Evolutionary conservation across 1,139 yeast genomes (phyloP).

Genomic region (Diutina scorzettiae): DNA sequence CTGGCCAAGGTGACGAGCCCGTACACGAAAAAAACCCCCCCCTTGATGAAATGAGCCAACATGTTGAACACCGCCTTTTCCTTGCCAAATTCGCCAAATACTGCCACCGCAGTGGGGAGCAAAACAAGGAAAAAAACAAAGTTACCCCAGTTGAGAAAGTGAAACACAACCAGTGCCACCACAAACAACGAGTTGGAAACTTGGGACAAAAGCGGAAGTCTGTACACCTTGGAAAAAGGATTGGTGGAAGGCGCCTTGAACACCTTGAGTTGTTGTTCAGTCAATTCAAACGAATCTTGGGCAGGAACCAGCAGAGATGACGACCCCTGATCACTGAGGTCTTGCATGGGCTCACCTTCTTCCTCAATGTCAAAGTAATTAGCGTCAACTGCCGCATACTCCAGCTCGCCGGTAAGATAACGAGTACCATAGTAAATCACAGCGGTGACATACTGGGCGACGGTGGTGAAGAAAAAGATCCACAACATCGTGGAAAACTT

Average conservation of each 20-base stretch:
- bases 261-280: slow-evolving; percentile 4
- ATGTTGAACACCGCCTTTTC: slow-evolving; percentile 61
- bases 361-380: not conserved
- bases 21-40: slow-evolving; percentile 70
- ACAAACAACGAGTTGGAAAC: slow-evolving; percentile 21
- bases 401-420: not conserved
- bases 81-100: slow-evolving; percentile 58
- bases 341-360: not conserved
- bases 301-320: not conserved
- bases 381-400: not conserved
- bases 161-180: slow-evolving; percentile 26
- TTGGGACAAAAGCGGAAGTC: slow-evolving; percentile 9
- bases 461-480: slow-evolving; percentile 40
- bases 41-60: slow-evolving; percentile 91
- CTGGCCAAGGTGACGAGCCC: slow-evolving; percentile 75
- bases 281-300: not conserved
- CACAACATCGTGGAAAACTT: slow-evolving; percentile 58
- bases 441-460: slow-evolving; percentile 45
- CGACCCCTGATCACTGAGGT: not conserved
- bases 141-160: slow-evolving; percentile 51
- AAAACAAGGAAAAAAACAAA: slow-evolving; percentile 49
- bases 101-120: slow-evolving; percentile 65
- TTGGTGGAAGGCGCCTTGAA: not conserved
- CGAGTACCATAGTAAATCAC: slow-evolving; percentile 7
- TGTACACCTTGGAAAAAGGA: slow-evolving; percentile 2